A percentile compares a stretch with the other conserved stretches of the same genome.
Evolutionary conservation across 176 grass and related monocot genomes (phyloP).

Genomic region (Paspalum vaginatum): DNA sequence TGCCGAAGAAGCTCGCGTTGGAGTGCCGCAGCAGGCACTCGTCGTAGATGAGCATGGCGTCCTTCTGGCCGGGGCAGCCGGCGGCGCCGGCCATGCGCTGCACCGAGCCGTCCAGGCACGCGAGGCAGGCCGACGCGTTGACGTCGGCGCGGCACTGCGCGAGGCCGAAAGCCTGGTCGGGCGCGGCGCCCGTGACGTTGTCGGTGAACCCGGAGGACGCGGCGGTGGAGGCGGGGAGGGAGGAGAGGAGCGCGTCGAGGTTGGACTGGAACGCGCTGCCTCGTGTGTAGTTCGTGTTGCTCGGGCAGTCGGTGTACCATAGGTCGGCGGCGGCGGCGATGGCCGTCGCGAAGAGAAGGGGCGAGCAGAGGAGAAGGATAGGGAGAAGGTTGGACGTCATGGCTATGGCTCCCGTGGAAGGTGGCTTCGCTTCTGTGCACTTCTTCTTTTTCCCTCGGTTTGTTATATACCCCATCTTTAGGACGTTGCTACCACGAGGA

Average conservation of each 20-base stretch:
- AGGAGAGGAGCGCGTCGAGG: constrained; percentile 47
- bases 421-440: no score
- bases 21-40: constrained; percentile 52
- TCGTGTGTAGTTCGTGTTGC: constrained; percentile 44
- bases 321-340: neutral
- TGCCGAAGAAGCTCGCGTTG: constrained; percentile 47
- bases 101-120: constrained; percentile 37
- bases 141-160: constrained; percentile 60
- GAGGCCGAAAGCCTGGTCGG: constrained; percentile 44
- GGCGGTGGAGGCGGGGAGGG: constrained; percentile 26
- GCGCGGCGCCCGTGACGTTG: constrained; percentile 27
- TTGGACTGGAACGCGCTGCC: constrained; percentile 52
- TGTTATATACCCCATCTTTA: no score
- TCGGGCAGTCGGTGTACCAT: constrained; percentile 14
- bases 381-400: neutral
- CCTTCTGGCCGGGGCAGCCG: constrained; percentile 36
- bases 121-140: constrained; percentile 3
- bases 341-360: neutral
- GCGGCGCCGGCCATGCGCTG: neutral
- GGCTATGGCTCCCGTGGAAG: neutral
- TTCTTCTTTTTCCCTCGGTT: no score
- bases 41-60: constrained; percentile 12
- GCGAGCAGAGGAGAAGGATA: neutral
- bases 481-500: no score
- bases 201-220: constrained; percentile 33